phyloP scores from a whole-genome alignment of 805 yeast genomes.

The Kazachstania taianensis region DNA sequence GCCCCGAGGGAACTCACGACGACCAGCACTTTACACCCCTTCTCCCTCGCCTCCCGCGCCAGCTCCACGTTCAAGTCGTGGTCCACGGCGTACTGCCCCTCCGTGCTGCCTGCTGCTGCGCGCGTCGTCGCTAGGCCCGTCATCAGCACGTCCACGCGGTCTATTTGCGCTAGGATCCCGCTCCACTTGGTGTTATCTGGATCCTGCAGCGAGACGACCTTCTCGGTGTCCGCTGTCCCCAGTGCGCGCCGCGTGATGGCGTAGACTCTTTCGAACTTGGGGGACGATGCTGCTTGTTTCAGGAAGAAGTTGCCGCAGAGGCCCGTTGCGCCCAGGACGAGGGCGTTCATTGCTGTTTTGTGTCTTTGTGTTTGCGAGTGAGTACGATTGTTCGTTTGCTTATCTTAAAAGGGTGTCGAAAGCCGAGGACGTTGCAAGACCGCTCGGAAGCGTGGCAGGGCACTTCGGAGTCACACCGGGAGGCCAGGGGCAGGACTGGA shows the following conservation, averaged over 20 bases:
- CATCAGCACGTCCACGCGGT: conserved; percentile 36
- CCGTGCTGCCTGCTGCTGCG: conserved; percentile 59
- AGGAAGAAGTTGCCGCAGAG: conserved; percentile 55
- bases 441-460: background rate
- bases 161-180: conserved; percentile 8
- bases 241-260: conserved; percentile 38
- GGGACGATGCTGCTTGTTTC: conserved; percentile 32
- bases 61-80: conserved; percentile 57
- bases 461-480: too few species aligned
- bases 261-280: conserved; percentile 32
- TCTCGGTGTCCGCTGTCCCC: conserved; percentile 30
- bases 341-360: conserved; percentile 17
- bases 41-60: conserved; percentile 63
- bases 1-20: conserved; percentile 64
- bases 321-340: conserved; percentile 72
- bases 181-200: conserved; percentile 44
- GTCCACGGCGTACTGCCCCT: conserved; percentile 60
- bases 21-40: conserved; percentile 58
- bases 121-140: conserved; percentile 71
- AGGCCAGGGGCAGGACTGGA: too few species aligned
- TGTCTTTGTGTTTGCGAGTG: background rate
- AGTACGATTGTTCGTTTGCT: too few species aligned
- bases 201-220: conserved; percentile 34
- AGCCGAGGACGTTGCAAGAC: background rate
- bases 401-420: too few species aligned